Evolutionary conservation across 805 yeast species (phyloP), one percentile per base, ranked within the genome.

Genomic region (Saturnispora saitoi): DNA sequence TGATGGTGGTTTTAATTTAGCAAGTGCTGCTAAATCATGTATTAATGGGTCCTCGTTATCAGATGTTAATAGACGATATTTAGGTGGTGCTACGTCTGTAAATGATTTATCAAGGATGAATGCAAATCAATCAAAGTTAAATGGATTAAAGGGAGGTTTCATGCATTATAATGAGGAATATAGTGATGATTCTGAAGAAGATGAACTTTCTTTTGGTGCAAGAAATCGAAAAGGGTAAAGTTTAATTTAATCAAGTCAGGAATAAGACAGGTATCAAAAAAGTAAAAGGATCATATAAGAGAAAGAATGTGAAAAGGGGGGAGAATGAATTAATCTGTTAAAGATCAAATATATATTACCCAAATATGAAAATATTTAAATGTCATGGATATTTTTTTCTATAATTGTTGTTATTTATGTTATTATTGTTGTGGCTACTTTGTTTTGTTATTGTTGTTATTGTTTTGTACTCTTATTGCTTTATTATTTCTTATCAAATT

Each of bases 121-220:
- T 12, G 32, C 36, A 14, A 42, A 15, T 37, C 41, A 37, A 37
- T 37, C 41, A 14, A 37, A 22, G 12, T 20, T 37, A n/a, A 37
- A 37, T 19, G 20, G 20, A n/a, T 20, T 37, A n/a, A 37, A 20
- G 8, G n/a, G 20, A 24, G 29, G 42, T 10, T 17, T 26, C 14
- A 26, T 17, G 10, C 6, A 20, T 8, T n/a, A 26, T 17, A 34
- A 19, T 28, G 48, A 46, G 24, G 41, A 37, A 22, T 37, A 22
- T 37, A 42, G 44, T 30, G 48, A 40, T 40, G 48, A 38, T 20
- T 22, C 32, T 2, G 26, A 19, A 14, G 48, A 46, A 20, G 48
- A 46, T 28, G 48, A 46, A 31, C 32, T 46, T n/a, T 46, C 40
- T 29, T 46, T 46, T 24, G 48, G 48, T 37, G 41, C 29, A 10